phyloP scores from a whole-genome alignment of 1,139 yeast species.

The Kluyveromyces sp. region DNA sequence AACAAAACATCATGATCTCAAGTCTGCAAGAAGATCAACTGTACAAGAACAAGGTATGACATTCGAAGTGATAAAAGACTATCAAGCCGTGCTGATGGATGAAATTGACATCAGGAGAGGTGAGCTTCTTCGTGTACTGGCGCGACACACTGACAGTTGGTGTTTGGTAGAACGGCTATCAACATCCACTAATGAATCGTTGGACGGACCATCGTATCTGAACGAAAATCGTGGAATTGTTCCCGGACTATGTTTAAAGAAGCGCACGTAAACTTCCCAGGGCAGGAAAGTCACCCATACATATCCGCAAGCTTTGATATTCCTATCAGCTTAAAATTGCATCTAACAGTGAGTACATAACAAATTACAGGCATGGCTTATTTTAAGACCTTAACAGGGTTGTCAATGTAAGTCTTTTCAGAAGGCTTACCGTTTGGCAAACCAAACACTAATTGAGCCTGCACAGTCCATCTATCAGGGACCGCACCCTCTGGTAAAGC shows the following conservation, averaged over 20 bases:
- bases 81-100: slow-evolving; percentile 32
- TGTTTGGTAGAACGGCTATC: slow-evolving; percentile 31
- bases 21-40: slow-evolving; percentile 1
- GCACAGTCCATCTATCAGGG: slow-evolving; percentile 38
- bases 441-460: slow-evolving; percentile 43
- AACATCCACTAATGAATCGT: slow-evolving; percentile 3
- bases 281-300: too few species aligned
- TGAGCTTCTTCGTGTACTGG: slow-evolving; percentile 32
- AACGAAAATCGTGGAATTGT: slow-evolving; percentile 36
- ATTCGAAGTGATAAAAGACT: slow-evolving; percentile 24
- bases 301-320: too few species aligned
- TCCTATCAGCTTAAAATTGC: neutral
- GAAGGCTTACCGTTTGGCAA: slow-evolving; percentile 32
- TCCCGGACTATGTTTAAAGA: slow-evolving; percentile 32
- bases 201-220: slow-evolving; percentile 23
- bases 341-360: neutral
- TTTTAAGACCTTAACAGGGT: slow-evolving; percentile 33
- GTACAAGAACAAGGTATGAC: slow-evolving; percentile 9
- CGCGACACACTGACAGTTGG: slow-evolving; percentile 40
- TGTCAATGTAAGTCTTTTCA: slow-evolving; percentile 35
- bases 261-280: neutral
- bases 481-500: slow-evolving; percentile 35
- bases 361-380: slow-evolving; percentile 7
- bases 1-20: neutral
- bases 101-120: slow-evolving; percentile 31